phyloP scores from a whole-genome alignment of 179 eudicot genomes.

The Heliamphora pulchella region DNA sequence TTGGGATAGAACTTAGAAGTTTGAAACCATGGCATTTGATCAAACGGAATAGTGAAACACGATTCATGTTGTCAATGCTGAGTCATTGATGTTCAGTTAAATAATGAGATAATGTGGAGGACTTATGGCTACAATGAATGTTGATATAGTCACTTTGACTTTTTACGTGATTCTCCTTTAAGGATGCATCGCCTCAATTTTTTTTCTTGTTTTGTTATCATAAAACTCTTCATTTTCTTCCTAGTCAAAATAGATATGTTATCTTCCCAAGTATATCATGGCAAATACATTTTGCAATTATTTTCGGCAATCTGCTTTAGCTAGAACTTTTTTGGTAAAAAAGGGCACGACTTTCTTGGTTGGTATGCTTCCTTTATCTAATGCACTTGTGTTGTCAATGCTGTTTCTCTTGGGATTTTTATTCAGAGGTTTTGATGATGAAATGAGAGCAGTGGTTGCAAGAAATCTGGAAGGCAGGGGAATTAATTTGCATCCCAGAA shows the following conservation, averaged over 20 bases:
- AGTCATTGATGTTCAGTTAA: neutral
- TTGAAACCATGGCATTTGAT: neutral
- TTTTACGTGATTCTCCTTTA: neutral
- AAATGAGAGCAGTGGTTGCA: slow-evolving; percentile 92
- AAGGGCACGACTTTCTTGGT: neutral
- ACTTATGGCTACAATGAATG: neutral
- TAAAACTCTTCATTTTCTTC: neutral
- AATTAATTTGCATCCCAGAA: slow-evolving; percentile 69
- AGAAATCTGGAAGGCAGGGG: slow-evolving; percentile 95
- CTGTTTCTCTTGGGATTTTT: slow-evolving; percentile 8
- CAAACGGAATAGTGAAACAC: neutral
- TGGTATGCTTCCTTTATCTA: neutral
- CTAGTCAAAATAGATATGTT: too few relatives aligned
- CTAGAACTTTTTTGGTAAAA: neutral
- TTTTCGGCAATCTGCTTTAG: neutral
- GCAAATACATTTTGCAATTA: neutral
- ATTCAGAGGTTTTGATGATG: slow-evolving; percentile 95
- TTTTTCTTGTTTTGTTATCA: neutral
- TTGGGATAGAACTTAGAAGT: neutral
- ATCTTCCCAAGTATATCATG: neutral
- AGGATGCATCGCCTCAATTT: neutral
- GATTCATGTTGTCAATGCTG: neutral
- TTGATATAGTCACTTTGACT: neutral
- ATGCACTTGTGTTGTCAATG: neutral
- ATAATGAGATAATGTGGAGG: neutral